phyloP scores from a whole-genome alignment of 257 asterid species.

The Rhazya stricta region DNA sequence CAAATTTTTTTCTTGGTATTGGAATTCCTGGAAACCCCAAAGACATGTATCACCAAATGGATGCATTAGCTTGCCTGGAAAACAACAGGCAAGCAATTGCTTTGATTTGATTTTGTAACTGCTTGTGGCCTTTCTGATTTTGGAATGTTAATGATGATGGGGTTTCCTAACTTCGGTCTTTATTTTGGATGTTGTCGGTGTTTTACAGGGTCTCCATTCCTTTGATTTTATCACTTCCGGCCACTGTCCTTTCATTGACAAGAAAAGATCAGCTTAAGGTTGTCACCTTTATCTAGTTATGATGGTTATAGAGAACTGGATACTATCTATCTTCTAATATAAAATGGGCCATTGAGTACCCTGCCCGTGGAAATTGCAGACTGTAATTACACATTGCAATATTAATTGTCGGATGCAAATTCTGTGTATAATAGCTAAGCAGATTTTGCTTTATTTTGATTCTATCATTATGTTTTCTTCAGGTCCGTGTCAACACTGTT shows the following conservation, averaged over 20 bases:
- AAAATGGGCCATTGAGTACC: neutral
- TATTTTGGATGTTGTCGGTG: neutral
- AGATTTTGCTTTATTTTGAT: neutral
- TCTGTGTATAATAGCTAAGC: neutral
- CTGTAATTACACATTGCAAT: neutral
- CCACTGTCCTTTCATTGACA: conserved; percentile 71
- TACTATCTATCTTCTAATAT: neutral
- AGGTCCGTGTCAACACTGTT: conserved; percentile 79
- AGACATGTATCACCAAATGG: conserved; percentile 79
- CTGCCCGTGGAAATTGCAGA: neutral
- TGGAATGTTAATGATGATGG: neutral
- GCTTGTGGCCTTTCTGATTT: conserved; percentile 5
- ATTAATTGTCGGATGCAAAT: neutral
- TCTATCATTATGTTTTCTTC: conserved; percentile 5
- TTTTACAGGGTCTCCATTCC: conserved; percentile 70
- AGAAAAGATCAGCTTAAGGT: conserved; percentile 86
- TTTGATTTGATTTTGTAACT: conserved; percentile 7
- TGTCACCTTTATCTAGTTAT: conserved; percentile 6
- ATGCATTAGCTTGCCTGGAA: conserved; percentile 73
- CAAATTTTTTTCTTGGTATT: conserved; percentile 76
- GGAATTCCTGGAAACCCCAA: conserved; percentile 79
- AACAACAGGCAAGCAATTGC: conserved; percentile 50
- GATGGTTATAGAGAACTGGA: neutral
- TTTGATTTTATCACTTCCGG: conserved; percentile 76
- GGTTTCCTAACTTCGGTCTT: neutral